Percentiles rank a stretch among this genome's conserved stretches.
These are phyloP conservation scores for Colletotrichum sansevieriae DNA, from an alignment of 2,329 filamentous ascomycete species.

Conservation along the genomic window DNA sequence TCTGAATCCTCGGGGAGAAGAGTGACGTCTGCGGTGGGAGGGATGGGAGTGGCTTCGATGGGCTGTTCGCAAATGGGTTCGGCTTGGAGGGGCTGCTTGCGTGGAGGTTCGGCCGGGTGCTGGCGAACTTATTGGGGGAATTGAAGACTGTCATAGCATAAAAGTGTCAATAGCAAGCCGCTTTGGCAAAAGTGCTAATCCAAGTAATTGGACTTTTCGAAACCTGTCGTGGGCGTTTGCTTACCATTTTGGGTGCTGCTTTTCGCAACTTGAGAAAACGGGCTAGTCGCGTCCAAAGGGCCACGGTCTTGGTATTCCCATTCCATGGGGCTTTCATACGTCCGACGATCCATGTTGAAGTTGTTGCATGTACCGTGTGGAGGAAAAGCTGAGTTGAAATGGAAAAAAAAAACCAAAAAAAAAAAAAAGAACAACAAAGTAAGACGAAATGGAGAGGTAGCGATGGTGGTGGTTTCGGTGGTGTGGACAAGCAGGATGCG, in stretches of 20 bases:
- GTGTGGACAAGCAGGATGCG: constrained; percentile 9
- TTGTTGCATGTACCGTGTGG: constrained; percentile 12
- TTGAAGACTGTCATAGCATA: constrained; percentile 49
- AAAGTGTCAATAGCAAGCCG: too few relatives aligned
- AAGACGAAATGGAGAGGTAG: constrained; percentile 5
- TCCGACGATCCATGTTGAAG: constrained; percentile 64
- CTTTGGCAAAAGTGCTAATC: too few relatives aligned
- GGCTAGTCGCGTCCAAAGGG: constrained; percentile 71
- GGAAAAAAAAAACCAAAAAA: background rate
- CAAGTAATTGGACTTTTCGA: too few relatives aligned
- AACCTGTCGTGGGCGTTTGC: constrained; percentile 42
- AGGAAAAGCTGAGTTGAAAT: background rate
- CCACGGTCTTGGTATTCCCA: constrained; percentile 73
- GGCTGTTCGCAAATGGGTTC: constrained; percentile 50
- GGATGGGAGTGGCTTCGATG: constrained; percentile 55
- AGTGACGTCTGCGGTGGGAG: constrained; percentile 60
- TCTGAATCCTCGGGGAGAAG: constrained; percentile 60
- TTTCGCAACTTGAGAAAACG: constrained; percentile 68
- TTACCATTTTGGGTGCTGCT: constrained; percentile 56
- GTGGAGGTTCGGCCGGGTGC: constrained; percentile 52
- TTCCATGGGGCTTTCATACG: constrained; percentile 73
- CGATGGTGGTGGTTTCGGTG: background rate
- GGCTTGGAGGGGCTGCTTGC: constrained; percentile 45
- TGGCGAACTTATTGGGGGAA: constrained; percentile 53
- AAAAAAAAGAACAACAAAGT: background rate